phyloP scores from a whole-genome alignment of 495 filamentous ascomycete species.

The Penicillium herquei region DNA sequence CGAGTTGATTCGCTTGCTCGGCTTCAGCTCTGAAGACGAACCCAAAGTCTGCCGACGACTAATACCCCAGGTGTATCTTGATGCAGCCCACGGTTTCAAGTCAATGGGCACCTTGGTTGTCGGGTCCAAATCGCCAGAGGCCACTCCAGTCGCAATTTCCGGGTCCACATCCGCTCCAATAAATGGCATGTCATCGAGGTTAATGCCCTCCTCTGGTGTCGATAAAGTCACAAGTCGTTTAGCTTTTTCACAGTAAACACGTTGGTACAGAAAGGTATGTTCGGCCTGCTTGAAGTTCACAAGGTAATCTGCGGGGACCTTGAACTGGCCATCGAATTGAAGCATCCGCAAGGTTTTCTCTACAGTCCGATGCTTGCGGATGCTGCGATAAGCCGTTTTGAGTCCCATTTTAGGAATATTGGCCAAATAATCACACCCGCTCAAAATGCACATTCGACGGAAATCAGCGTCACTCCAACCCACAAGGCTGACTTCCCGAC shows the following conservation, averaged over 20 bases:
- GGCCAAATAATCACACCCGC: constrained; percentile 94
- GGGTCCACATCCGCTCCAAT: constrained; percentile 72
- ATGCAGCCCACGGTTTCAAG: constrained; percentile 29
- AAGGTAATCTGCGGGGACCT: constrained; percentile 75
- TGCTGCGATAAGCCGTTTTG: constrained; percentile 86
- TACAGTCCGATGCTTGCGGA: constrained; percentile 83
- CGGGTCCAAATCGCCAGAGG: constrained; percentile 82
- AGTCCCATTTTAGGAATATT: constrained; percentile 83
- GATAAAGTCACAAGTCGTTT: constrained; percentile 71
- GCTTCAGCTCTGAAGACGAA: constrained; percentile 57
- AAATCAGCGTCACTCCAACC: constrained; percentile 94
- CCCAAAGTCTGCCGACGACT: constrained; percentile 42
- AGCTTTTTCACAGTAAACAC: constrained; percentile 81
- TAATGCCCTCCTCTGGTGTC: constrained; percentile 55
- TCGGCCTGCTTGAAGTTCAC: constrained; percentile 80
- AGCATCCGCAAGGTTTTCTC: constrained; percentile 79
- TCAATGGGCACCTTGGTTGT: constrained; percentile 75
- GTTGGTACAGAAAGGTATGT: constrained; percentile 87
- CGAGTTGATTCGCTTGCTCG: constrained; percentile 64
- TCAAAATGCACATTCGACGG: constrained; percentile 91
- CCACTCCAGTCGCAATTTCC: constrained; percentile 70
- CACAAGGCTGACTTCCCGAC: constrained; percentile 80
- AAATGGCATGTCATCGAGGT: constrained; percentile 67
- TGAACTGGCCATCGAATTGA: constrained; percentile 81
- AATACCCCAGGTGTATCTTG: constrained; percentile 28